phyloP scores from a whole-genome alignment of 352 stramenopile genomes.

The Globisporangium megalacanthum region DNA sequence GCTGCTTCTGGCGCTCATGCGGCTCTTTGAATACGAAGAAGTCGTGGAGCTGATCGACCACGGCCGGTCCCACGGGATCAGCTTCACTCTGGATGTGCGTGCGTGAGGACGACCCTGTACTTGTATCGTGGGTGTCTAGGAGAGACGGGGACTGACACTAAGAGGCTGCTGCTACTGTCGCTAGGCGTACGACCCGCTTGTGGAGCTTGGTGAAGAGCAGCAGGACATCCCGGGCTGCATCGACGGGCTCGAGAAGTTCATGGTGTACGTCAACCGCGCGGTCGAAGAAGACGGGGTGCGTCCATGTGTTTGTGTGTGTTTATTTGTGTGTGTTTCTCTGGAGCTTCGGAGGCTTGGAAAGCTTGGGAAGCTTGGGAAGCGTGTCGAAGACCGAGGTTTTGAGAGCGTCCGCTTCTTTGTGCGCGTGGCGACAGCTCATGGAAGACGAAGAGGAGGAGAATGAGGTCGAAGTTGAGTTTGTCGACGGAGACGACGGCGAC shows the following conservation, averaged over 20 bases:
- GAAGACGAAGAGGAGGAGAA: conserved; percentile 31
- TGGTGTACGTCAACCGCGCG: conserved; percentile 53
- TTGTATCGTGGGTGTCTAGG: too few species aligned
- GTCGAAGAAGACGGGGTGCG: conserved; percentile 44
- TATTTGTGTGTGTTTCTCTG: too few species aligned
- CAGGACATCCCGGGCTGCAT: conserved; percentile 36
- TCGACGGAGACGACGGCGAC: conserved; percentile 23
- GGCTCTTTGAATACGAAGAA: conserved; percentile 37
- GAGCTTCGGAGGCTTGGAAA: too few species aligned
- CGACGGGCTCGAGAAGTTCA: conserved; percentile 45
- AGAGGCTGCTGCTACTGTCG: conserved; percentile 1
- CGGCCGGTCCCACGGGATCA: conserved; percentile 36
- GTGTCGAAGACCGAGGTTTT: too few species aligned
- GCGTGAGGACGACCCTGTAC: too few species aligned
- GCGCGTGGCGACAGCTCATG: conserved; percentile 10
- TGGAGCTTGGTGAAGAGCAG: conserved; percentile 46
- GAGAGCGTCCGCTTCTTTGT: conserved; percentile 2
- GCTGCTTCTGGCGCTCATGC: conserved; percentile 43
- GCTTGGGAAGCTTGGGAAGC: too few species aligned
- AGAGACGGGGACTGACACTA: not conserved
- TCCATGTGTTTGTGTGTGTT: not conserved
- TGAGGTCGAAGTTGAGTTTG: conserved; percentile 18
- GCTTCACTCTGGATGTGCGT: conserved; percentile 54
- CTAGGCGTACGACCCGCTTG: conserved; percentile 62
- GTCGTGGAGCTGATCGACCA: conserved; percentile 48